These are phyloP conservation scores for Tolypocladium amazonense DNA, from an alignment of 2,329 filamentous ascomycete genomes.

Conservation along the genomic window DNA sequence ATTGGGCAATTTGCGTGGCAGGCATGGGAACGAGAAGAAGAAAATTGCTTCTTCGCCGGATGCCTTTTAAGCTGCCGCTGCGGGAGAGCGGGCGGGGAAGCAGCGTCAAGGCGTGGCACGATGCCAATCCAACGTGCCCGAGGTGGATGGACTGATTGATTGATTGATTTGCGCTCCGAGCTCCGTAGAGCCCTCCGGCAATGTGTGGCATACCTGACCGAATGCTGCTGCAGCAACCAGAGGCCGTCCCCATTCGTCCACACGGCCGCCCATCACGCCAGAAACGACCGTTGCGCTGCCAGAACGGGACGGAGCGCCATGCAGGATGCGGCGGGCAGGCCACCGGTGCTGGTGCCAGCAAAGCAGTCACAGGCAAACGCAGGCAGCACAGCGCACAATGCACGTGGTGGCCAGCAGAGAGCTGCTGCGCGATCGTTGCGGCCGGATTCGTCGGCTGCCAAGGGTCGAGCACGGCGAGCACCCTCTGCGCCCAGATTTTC, in stretches of 20 bases:
- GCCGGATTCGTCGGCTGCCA: not conserved
- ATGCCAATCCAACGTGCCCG: not conserved
- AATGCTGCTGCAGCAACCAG: not conserved
- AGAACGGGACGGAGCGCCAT: not conserved
- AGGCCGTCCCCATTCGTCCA: not conserved
- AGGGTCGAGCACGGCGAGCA: not conserved
- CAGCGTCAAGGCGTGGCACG: not conserved
- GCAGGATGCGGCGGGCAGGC: conserved; percentile 2
- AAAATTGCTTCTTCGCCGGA: conserved; percentile 1
- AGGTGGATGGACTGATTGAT: not conserved
- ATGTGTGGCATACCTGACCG: not conserved
- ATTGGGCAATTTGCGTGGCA: conserved; percentile 14
- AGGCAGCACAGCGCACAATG: not conserved
- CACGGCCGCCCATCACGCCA: not conserved
- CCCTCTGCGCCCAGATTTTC: not conserved
- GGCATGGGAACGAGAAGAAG: conserved; percentile 2
- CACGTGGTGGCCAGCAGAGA: not conserved
- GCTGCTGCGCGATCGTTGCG: not conserved
- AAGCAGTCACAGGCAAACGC: conserved; percentile 1
- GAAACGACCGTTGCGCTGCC: not conserved
- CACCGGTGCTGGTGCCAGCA: conserved; percentile 7
- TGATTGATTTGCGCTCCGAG: not conserved
- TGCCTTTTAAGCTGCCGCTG: not conserved
- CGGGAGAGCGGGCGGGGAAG: not conserved
- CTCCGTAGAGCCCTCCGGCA: not conserved